Evolutionary conservation across 2,329 filamentous ascomycete genomes (phyloP).

Genomic region (Intubia oerlemansii): DNA sequence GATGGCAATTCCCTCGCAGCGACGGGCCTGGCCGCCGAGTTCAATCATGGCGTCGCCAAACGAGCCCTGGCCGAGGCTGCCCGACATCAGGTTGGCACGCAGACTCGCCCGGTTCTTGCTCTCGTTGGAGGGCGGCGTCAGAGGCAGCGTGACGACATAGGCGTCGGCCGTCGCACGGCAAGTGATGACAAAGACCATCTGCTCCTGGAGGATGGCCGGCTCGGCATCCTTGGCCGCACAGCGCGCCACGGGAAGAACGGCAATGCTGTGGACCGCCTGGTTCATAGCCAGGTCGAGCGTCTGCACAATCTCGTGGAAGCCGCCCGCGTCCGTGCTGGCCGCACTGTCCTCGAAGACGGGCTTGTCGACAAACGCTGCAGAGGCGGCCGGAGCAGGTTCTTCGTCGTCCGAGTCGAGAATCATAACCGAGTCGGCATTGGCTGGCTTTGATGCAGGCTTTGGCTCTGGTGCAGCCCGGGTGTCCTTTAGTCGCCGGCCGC

Average conservation of each 20-base stretch:
- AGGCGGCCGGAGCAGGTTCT: slow-evolving; percentile 11
- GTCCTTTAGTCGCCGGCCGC: slow-evolving; percentile 35
- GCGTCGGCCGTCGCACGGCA: slow-evolving; percentile 31
- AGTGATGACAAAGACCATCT: slow-evolving; percentile 38
- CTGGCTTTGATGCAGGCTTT: slow-evolving; percentile 2
- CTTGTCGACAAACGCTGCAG: slow-evolving; percentile 23
- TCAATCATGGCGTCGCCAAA: slow-evolving; percentile 39
- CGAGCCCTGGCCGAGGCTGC: slow-evolving; percentile 34
- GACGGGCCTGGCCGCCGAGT: slow-evolving; percentile 29
- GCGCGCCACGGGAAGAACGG: slow-evolving; percentile 29
- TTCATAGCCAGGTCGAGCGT: slow-evolving; percentile 39
- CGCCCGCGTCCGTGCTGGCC: slow-evolving; percentile 18
- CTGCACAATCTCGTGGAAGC: slow-evolving; percentile 34
- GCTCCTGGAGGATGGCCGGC: slow-evolving; percentile 27
- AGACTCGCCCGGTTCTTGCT: slow-evolving; percentile 35
- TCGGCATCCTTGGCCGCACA: slow-evolving; percentile 27
- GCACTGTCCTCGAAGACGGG: slow-evolving; percentile 33
- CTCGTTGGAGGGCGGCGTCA: slow-evolving; percentile 37
- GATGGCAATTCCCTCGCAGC: slow-evolving; percentile 33
- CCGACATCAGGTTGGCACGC: slow-evolving; percentile 25
- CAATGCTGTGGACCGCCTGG: slow-evolving; percentile 31
- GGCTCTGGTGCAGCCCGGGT: slow-evolving; percentile 9
- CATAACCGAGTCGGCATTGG: slow-evolving; percentile 30
- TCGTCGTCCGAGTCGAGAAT: slow-evolving; percentile 39
- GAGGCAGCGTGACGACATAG: slow-evolving; percentile 35